These are phyloP conservation scores for Kockovaella imperatae DNA, from an alignment of 768 basidiomycete species.

Conservation along the genomic window DNA sequence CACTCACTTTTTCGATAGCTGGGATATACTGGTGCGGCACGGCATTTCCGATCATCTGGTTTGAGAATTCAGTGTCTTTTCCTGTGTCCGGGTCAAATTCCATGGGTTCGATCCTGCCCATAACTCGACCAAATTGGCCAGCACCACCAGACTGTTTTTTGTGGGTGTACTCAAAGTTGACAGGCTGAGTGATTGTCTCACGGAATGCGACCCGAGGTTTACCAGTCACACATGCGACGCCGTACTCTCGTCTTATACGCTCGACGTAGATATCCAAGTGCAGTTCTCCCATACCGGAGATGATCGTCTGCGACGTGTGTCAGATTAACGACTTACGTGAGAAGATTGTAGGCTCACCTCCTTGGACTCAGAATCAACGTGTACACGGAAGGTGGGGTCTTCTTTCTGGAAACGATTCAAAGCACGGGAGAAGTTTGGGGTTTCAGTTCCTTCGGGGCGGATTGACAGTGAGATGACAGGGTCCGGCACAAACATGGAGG, in stretches of 20 bases:
- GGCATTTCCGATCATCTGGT: conserved; percentile 80
- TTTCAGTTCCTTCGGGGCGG: conserved; percentile 83
- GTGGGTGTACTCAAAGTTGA: conserved; percentile 82
- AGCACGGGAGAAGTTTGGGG: conserved; percentile 92
- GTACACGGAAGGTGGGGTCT: conserved; percentile 97
- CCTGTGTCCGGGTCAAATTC: conserved; percentile 67
- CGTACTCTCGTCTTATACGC: conserved; percentile 96
- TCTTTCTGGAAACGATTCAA: conserved; percentile 97
- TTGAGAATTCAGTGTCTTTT: conserved; percentile 69
- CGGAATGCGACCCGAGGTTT: conserved; percentile 95
- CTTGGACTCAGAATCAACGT: conserved; percentile 86
- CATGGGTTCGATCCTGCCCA: conserved; percentile 86
- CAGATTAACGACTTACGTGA: conserved; percentile 1
- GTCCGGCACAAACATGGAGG: conserved; percentile 96
- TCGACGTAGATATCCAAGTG: conserved; percentile 99
- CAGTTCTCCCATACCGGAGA: conserved; percentile 98
- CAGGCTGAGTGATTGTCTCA: conserved; percentile 78
- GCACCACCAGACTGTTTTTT: conserved; percentile 98
- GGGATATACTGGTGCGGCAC: conserved; percentile 89
- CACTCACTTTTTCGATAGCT: conserved; percentile 77
- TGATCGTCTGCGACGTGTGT: conserved; percentile 85
- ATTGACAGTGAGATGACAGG: conserved; percentile 95
- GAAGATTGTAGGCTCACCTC: conserved; percentile 55
- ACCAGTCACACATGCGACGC: conserved; percentile 83
- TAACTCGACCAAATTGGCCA: conserved; percentile 90